Evolutionary conservation across 805 yeast genomes (phyloP).

Genomic region (Sugiyamaella mastotermitis): DNA sequence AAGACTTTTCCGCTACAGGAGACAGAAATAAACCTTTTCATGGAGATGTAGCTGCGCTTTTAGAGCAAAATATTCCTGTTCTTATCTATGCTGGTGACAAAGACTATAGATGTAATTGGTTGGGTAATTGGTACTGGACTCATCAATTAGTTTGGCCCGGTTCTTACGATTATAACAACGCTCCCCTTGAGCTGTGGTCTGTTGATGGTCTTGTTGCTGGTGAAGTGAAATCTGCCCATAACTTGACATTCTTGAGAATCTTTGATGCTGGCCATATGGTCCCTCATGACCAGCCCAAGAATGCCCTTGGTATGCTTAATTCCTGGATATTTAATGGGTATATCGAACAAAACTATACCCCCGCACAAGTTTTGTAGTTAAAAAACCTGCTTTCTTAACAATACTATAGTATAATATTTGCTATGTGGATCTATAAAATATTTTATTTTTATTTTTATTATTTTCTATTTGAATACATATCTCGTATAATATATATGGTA

Average conservation of each 20-base stretch:
- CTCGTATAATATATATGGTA: no score
- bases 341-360: no score
- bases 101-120: constrained; percentile 95
- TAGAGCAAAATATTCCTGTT: constrained; percentile 72
- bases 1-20: constrained; percentile 78
- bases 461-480: no score
- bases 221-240: constrained; percentile 53
- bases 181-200: constrained; percentile 30
- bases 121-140: constrained; percentile 88
- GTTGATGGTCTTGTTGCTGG: constrained; percentile 35
- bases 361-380: no score
- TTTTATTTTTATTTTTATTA: no score
- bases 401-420: no score
- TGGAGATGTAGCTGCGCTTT: constrained; percentile 56
- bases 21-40: constrained; percentile 93
- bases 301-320: constrained; percentile 70
- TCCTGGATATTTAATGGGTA: constrained; percentile 6
- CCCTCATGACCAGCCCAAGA: constrained; percentile 72
- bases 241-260: constrained; percentile 75
- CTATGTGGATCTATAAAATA: no score
- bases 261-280: constrained; percentile 96
- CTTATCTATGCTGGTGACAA: constrained; percentile 93
- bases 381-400: no score
- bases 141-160: constrained; percentile 59
- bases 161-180: constrained; percentile 45